Conservation (phyloP, 345 rosid species). For the Eucalyptus microcorys region DNA sequence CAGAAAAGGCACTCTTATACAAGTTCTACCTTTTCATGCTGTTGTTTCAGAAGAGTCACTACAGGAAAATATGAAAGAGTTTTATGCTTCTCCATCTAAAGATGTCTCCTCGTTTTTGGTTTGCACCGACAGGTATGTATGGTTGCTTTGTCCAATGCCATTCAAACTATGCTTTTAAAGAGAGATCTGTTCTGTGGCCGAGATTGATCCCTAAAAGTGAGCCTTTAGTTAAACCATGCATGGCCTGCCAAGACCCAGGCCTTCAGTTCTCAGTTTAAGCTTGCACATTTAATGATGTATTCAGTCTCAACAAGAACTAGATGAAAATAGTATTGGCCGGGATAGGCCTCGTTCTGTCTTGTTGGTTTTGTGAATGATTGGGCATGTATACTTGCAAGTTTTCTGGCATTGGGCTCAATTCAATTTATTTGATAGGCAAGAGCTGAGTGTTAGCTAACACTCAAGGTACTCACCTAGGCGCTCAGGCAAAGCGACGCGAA, state of each 20-base stretch:
- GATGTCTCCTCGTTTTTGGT: constrained; percentile 52
- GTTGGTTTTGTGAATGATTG: not conserved
- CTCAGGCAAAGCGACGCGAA: not conserved
- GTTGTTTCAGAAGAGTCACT: constrained; percentile 59
- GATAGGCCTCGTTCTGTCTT: not conserved
- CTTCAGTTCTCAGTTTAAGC: not conserved
- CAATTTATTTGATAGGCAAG: not conserved
- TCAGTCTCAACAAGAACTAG: not conserved
- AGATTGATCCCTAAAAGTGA: not conserved
- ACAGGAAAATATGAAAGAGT: constrained; percentile 64
- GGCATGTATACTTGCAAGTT: not conserved
- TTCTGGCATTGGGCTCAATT: not conserved
- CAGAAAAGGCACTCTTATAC: constrained; percentile 39
- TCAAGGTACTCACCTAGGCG: not conserved
- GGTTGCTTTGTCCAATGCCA: not conserved
- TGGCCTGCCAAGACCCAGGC: not conserved
- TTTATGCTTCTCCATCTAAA: constrained; percentile 28
- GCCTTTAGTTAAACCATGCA: not conserved
- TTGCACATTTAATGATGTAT: not conserved
- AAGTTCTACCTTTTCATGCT: constrained; percentile 73
- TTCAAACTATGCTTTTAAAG: not conserved
- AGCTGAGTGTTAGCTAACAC: not conserved
- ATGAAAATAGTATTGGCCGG: not conserved
- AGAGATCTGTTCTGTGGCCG: not conserved
- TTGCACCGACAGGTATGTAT: constrained; percentile 69